A percentile compares a stretch with the other conserved stretches of the same genome.
These are phyloP conservation scores for Trichosporon sp. DNA, from an alignment of 1,284 basidiomycete species.

Conservation along the genomic window DNA sequence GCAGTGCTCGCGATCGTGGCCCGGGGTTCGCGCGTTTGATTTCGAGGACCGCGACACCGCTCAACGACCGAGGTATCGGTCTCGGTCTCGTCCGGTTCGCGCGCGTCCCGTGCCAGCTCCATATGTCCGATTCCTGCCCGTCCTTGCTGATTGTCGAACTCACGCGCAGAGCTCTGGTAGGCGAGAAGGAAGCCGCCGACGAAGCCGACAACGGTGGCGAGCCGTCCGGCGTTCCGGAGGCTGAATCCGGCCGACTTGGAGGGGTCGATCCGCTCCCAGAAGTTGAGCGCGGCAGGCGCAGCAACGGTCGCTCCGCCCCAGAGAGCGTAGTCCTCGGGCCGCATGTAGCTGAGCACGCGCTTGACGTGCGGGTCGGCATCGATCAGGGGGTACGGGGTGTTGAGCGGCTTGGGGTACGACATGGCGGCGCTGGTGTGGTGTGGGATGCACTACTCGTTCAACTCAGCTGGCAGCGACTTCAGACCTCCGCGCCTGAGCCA, in stretches of 20 bases:
- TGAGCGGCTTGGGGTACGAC: constrained; percentile 61
- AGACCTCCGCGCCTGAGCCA: background rate
- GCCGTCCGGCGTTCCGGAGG: constrained; percentile 57
- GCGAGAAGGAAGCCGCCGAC: constrained; percentile 89
- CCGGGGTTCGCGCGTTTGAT: background rate
- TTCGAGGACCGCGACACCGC: background rate
- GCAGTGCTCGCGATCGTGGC: background rate
- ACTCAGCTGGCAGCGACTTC: background rate
- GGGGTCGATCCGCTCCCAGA: constrained; percentile 36
- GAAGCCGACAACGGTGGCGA: constrained; percentile 67
- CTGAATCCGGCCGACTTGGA: constrained; percentile 46
- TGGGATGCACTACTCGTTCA: background rate
- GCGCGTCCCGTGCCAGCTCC: constrained; percentile 11
- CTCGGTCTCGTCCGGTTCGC: background rate
- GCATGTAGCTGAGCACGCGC: constrained; percentile 87
- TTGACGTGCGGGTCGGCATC: constrained; percentile 89
- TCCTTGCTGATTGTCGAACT: constrained; percentile 50
- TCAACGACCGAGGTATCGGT: background rate
- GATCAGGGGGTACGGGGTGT: constrained; percentile 78
- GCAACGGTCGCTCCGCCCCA: constrained; percentile 80
- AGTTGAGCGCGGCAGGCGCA: constrained; percentile 41
- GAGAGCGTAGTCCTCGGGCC: constrained; percentile 80
- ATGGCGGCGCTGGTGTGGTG: constrained; percentile 17
- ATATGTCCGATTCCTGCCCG: background rate
- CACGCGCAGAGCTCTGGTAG: constrained; percentile 85